phyloP scores from a whole-genome alignment of 257 asterid genomes.

The Linaria vulgaris region DNA sequence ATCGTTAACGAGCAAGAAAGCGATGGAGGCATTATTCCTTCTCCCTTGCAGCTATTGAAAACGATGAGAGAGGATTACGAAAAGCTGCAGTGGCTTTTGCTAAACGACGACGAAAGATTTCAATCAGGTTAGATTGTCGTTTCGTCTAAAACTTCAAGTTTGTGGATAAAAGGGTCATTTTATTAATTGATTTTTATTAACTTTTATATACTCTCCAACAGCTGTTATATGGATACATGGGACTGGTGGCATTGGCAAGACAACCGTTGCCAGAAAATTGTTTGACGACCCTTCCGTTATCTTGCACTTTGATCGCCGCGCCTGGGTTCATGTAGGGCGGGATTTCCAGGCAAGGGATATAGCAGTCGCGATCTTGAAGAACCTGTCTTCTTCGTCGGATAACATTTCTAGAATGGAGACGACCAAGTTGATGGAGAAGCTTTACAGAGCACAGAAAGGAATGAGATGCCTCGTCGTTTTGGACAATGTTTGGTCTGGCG shows the following conservation, averaged over 20 bases:
- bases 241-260: not conserved
- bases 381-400: not conserved
- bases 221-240: not conserved
- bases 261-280: not conserved
- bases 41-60: no score
- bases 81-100: no score
- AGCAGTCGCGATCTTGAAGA: not conserved
- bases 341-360: constrained; percentile 4
- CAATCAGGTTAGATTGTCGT: no score
- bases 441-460: not conserved
- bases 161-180: no score
- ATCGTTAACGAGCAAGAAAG: not conserved
- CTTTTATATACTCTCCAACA: no score
- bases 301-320: not conserved
- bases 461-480: constrained; percentile 21
- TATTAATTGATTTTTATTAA: no score
- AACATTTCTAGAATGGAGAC: not conserved
- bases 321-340: constrained; percentile 4
- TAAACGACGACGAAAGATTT: no score
- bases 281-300: not conserved
- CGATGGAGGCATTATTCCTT: no score
- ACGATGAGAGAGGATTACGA: no score
- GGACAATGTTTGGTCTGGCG: constrained; percentile 21
- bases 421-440: constrained; percentile 1
- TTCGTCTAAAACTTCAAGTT: no score